Evolutionary conservation across 805 yeast species (phyloP).

Genomic region (Wickerhamiella brachini): DNA sequence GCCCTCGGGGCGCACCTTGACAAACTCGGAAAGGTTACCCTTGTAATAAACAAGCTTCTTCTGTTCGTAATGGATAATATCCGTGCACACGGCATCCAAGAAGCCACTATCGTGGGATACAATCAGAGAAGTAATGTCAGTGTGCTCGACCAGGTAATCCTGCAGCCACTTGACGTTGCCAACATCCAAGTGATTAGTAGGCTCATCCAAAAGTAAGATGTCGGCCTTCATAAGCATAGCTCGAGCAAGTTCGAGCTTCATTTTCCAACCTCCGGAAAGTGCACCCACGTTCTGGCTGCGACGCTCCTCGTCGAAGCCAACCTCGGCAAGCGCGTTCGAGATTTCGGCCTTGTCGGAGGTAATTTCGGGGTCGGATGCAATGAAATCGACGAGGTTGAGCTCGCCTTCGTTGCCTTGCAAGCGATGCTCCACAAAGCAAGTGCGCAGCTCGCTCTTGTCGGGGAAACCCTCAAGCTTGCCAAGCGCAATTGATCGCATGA

Average conservation of each 20-base stretch:
- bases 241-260: constrained; percentile 98
- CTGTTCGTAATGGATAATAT: constrained; percentile 99
- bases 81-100: constrained; percentile 94
- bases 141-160: constrained; percentile 90
- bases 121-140: constrained; percentile 96
- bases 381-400: constrained; percentile 80
- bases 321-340: constrained; percentile 65
- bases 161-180: constrained; percentile 99
- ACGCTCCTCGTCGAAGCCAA: constrained; percentile 78
- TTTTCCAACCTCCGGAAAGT: constrained; percentile 99
- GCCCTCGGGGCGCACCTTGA: constrained; percentile 97
- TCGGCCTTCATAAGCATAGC: constrained; percentile 98
- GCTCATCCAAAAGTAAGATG: constrained; percentile 95
- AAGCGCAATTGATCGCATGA: constrained; percentile 94
- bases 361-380: constrained; percentile 63
- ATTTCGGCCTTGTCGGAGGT: constrained; percentile 66
- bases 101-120: constrained; percentile 99
- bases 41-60: constrained; percentile 98
- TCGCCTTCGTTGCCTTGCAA: constrained; percentile 98
- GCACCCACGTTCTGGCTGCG: constrained; percentile 96
- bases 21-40: constrained; percentile 99
- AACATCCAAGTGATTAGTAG: constrained; percentile 99
- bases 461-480: constrained; percentile 99
- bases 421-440: constrained; percentile 99
- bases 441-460: constrained; percentile 95